Evolutionary conservation across 345 rosid genomes (phyloP), one percentile per base, ranked within the genome.

Genomic region (Gossypium anomalum): DNA sequence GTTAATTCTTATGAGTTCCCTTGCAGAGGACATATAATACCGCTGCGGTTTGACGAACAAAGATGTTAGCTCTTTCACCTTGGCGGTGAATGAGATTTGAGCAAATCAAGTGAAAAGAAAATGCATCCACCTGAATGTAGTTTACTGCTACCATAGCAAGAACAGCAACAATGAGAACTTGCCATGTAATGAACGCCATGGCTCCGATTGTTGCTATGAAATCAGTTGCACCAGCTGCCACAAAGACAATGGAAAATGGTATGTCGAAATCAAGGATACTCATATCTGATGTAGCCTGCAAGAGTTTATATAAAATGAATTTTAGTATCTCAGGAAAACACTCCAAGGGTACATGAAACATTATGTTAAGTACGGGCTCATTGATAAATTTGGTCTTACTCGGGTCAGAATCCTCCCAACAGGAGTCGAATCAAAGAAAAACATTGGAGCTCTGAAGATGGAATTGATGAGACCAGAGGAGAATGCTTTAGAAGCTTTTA

Each of bases 111-210:
- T 27, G 14, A n/a, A 2, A 53, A 17, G 22, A 29, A 74, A 75
- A 34, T 47, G 2, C 3, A 55, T 27, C 14, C 59, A 89, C 92
- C 93, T 88, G 94, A 76, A 82, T 77, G 76, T 87, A 85, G 76
- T 80, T 84, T 10, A 84, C 70, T 20, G 87, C 90, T 25, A 82
- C 75, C 72, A 87, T 75, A 16, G 89, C 91, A 58, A 88, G 76
- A 75, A 87, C 79, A 60, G 89, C 92, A 11, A 86, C 85, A 13
- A 90, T 77, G 65, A 90, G 85, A 47, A 90, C 93, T 87, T 83
- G 92, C 95, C 95, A 90, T 41, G 93, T 92, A 52, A 92, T 88
- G 22, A 87, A 87, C n/a, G 86, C 88, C 90, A 90, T 87, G 10
- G 88, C 65, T 49, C 71, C 74, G 9, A 90, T 80, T 20, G 25